Evolutionary conservation across 2,329 filamentous ascomycete species (phyloP), one percentile per base, ranked within the genome.

Genomic region (Colletotrichum sp.): DNA sequence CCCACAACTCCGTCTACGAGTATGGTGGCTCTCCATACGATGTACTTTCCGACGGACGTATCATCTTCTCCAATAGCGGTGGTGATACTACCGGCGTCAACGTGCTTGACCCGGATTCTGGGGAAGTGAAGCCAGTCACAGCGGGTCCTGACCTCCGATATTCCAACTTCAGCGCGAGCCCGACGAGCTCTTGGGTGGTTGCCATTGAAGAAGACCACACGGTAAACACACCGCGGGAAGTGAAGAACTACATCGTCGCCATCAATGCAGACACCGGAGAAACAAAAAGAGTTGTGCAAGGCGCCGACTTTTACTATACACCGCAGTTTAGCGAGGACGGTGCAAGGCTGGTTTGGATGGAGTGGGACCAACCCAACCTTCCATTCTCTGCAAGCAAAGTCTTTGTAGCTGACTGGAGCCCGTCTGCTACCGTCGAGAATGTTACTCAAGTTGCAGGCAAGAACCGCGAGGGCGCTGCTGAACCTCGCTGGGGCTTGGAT

Each of bases 301-400:
- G 86, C 0, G 86, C 88, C 4, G 90, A 91, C 78, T 91, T 91
- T 68, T 91, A 90, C 79, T 86, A 85, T 26, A 84, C 86, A 26
- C 89, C 90, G 0, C 85, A 85, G 18, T 91, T 88, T 77, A 89
- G 85, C 74, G 84, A 81, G 1, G 85, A 89, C 75, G 88, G 88
- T 2, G 83, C 80, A 8, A 85, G 84, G 66, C 77, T 90, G 30
- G 84, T 82, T n/a, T 91, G 90, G 89, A 82, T 89, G 14, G 86
- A 91, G 74, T 92, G 90, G 90, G 82, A 88, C 21, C 88, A 90
- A 77, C 90, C 89, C 0, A 84, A 89, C 65, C 86, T 91, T 82
- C 88, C 89, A 0, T 91, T 89, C 83, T 86, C 86, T 2, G 85
- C 86, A 1, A 86, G 85, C 3, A 84, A 86, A 71, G 79, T 91